Percentiles rank a stretch among this genome's conserved stretches.
Evolutionary conservation across 345 rosid genomes (phyloP).

Genomic region (Eutrema yunnanense): DNA sequence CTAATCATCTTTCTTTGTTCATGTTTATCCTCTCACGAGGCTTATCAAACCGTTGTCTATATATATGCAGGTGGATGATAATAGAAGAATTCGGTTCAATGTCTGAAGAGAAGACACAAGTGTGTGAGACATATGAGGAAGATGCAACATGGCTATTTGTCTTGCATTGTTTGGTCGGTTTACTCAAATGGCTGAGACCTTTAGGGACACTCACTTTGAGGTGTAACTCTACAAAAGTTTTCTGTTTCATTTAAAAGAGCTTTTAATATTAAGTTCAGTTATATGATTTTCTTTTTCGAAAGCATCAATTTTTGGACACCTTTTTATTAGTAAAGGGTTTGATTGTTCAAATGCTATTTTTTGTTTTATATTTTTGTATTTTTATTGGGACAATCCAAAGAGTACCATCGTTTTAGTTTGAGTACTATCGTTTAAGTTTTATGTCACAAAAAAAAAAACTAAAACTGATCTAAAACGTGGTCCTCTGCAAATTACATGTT

Average conservation of each 20-base stretch:
- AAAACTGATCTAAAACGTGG: no score
- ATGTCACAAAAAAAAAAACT: no score
- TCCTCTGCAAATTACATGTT: no score
- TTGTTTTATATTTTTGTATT: not conserved
- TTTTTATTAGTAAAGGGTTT: not conserved
- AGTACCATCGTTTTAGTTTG: no score
- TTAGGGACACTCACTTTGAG: slow-evolving; percentile 17
- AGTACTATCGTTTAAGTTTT: no score
- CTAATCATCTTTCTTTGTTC: not conserved
- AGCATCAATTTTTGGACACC: not conserved
- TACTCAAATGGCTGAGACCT: slow-evolving; percentile 18
- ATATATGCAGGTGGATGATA: slow-evolving; percentile 61
- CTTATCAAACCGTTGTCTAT: slow-evolving; percentile 4
- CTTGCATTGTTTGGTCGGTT: slow-evolving; percentile 22
- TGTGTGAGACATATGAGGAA: slow-evolving; percentile 12
- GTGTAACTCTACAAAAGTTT: slow-evolving; percentile 23
- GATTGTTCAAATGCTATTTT: not conserved
- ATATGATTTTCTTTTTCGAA: not conserved
- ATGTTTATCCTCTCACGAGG: not conserved
- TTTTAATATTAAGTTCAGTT: not conserved
- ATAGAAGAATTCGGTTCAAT: slow-evolving; percentile 60
- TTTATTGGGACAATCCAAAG: no score
- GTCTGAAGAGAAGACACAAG: slow-evolving; percentile 37
- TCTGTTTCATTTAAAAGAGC: not conserved
- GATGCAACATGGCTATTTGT: slow-evolving; percentile 15